Base-by-base conservation (phyloP, 108 stramenopile species). In the Nannochloropsis granulata region DNA sequence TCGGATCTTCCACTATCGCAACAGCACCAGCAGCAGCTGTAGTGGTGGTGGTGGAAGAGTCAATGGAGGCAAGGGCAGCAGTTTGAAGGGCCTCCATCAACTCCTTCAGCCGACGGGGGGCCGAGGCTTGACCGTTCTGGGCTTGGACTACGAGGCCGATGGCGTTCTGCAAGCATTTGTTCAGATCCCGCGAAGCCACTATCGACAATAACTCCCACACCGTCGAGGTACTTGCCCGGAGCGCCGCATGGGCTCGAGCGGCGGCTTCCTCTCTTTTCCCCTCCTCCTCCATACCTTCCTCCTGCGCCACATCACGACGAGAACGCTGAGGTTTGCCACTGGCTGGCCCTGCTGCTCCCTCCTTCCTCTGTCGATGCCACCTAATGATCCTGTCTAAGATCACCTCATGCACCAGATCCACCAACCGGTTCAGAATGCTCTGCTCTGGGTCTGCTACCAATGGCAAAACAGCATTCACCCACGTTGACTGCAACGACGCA, bases 371-470 rank as follows among this genome's bases (percentile, higher is more conserved):
- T 11, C 56, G 46, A 81, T 86, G 82, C 85, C 85, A 86, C 13
- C 78, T 81, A 12, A 86, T 80, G 43, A 86, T 71, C 13, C 85
- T 26, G 81, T 86, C 85, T 0, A 86, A 43, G 81, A 86, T 21
- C 11, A 86, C 82, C 3, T 81, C 78, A 13, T 80, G 82, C 14
- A 86, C 56, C 24, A 82, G 46, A 24, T 86, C 85, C 78, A 86
- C 85, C 56, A 86, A 71, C 14, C 82, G 85, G 19, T 82, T 82
- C 46, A 82, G 81, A 24, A 19, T 44, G 12, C 56, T 79, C 46
- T 82, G 85, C 79, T 86, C 85, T 14, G 85, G 85, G 81, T 86
- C 85, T 1, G 56, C 71, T 26, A 81, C 85, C 23, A 86, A 78
- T 0, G 85, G 85, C 7, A 86, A 46, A 13, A 86, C 85, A 0